Evolutionary conservation across 306 rosid genomes (phyloP).

Genomic region (Pachyrhizus erosus): DNA sequence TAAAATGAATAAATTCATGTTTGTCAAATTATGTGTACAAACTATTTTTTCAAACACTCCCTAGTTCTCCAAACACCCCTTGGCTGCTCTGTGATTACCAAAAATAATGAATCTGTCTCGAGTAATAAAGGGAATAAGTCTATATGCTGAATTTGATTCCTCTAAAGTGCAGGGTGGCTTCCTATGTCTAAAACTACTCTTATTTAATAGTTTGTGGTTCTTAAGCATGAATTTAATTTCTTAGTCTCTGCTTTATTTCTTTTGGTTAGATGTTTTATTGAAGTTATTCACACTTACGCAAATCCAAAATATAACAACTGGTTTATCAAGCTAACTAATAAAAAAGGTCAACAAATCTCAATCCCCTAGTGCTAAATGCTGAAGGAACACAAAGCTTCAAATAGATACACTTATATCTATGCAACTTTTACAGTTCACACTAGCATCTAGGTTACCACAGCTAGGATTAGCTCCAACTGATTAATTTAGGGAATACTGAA

Average conservation of each 20-base stretch:
- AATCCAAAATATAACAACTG: background rate
- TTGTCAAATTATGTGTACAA: too few relatives aligned
- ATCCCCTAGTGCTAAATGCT: background rate
- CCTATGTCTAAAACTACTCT: background rate
- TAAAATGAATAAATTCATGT: too few relatives aligned
- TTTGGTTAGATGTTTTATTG: background rate
- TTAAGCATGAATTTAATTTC: background rate
- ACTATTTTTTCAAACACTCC: too few relatives aligned
- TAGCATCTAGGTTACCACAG: background rate
- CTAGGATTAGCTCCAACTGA: background rate
- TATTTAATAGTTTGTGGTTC: background rate
- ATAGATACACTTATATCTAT: background rate
- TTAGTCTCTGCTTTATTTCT: background rate
- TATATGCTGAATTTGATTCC: background rate
- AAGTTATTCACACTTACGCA: background rate
- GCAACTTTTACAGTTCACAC: slow-evolving; percentile 6
- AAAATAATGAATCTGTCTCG: background rate
- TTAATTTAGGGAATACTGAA: slow-evolving; percentile 33
- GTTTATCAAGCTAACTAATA: background rate
- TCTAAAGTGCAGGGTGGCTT: background rate
- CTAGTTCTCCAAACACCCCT: background rate
- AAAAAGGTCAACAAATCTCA: background rate
- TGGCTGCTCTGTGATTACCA: background rate
- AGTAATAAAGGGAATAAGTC: background rate
- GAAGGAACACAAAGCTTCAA: background rate